Percentiles rank a stretch among this genome's conserved stretches.
Evolutionary conservation across 805 yeast species (phyloP).

Genomic region (Candida xiaguanensis): DNA sequence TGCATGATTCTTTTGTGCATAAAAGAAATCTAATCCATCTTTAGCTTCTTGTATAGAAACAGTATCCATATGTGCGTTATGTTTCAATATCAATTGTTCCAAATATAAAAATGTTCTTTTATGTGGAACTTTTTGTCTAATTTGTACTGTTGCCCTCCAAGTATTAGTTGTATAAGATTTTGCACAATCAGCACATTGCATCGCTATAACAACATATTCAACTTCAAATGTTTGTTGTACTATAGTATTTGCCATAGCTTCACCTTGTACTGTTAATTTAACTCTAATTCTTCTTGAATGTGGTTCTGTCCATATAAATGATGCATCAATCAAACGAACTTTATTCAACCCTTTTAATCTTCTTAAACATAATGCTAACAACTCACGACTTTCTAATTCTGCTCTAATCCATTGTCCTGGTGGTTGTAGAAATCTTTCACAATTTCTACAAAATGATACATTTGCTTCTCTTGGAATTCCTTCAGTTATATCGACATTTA

Average conservation of each 20-base stretch:
- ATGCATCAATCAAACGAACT: conserved; percentile 87
- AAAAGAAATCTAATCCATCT: conserved; percentile 94
- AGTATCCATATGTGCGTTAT: conserved; percentile 91
- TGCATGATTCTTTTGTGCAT: conserved; percentile 85
- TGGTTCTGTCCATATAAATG: conserved; percentile 98
- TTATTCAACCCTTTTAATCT: conserved; percentile 83
- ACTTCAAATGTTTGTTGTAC: conserved; percentile 94
- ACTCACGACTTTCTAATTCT: conserved; percentile 86
- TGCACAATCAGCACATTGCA: conserved; percentile 99
- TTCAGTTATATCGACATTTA: conserved; percentile 89
- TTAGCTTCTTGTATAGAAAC: conserved; percentile 87
- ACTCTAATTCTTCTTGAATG: conserved; percentile 93
- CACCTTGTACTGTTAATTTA: conserved; percentile 93
- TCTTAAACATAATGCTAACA: conserved; percentile 84
- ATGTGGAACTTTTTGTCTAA: conserved; percentile 95
- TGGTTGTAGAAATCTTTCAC: conserved; percentile 94
- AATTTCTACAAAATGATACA: conserved; percentile 90
- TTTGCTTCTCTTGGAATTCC: conserved; percentile 92
- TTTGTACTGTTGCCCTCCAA: conserved; percentile 97
- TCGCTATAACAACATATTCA: conserved; percentile 87
- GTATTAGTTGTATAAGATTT: conserved; percentile 94
- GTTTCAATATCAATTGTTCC: conserved; percentile 91
- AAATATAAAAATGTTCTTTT: conserved; percentile 93
- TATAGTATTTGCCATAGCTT: conserved; percentile 86
- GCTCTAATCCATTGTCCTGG: conserved; percentile 93